Conservation (phyloP, 768 basidiomycete species). For the Grammothele lineata region DNA sequence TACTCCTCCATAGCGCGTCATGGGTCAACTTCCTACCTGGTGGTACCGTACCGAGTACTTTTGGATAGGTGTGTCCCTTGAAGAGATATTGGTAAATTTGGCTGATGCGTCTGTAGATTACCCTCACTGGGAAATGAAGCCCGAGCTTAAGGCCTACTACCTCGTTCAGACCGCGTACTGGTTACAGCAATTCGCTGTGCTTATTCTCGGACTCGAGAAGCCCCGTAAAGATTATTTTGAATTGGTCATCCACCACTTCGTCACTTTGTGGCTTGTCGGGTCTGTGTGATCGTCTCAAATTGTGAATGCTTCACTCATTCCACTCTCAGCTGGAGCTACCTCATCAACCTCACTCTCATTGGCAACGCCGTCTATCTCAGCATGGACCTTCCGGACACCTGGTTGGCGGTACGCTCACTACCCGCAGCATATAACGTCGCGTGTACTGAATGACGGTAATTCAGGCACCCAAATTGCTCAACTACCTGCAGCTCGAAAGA, state of each 20-base stretch:
- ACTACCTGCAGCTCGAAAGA: constrained; percentile 73
- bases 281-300: constrained; percentile 35
- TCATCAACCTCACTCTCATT: constrained; percentile 76
- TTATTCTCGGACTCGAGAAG: constrained; percentile 84
- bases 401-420: constrained; percentile 61
- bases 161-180: constrained; percentile 92
- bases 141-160: constrained; percentile 86
- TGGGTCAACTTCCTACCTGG: constrained; percentile 76
- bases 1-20: constrained; percentile 61
- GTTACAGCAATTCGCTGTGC: constrained; percentile 88
- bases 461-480: constrained; percentile 80
- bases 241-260: constrained; percentile 85
- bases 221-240: constrained; percentile 90
- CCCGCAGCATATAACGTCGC: no score
- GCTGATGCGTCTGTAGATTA: constrained; percentile 48
- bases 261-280: constrained; percentile 94
- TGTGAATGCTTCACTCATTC: no score
- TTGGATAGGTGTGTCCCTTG: constrained; percentile 62
- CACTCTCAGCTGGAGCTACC: constrained; percentile 65
- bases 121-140: constrained; percentile 85
- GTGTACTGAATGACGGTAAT: neutral
- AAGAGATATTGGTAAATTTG: no score
- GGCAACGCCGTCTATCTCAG: constrained; percentile 92
- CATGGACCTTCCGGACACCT: constrained; percentile 94
- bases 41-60: constrained; percentile 84